These are phyloP conservation scores for Xylona heveae DNA, from an alignment of 495 filamentous ascomycete genomes.

Conservation along the genomic window DNA sequence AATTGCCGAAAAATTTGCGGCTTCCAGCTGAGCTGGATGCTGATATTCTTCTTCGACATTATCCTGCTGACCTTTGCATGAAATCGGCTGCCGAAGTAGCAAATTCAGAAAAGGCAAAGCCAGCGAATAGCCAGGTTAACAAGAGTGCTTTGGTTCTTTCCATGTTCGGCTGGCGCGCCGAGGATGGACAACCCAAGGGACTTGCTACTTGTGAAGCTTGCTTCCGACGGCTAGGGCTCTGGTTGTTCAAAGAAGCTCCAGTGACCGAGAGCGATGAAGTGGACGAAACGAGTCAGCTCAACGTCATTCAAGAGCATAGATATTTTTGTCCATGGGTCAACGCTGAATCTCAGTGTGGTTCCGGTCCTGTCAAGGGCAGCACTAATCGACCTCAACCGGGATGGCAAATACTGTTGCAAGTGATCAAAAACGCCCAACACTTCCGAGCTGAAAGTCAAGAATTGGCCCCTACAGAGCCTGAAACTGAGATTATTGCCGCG, in stretches of 20 bases:
- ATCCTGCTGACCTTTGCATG: too few relatives aligned
- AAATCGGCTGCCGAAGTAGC: too few relatives aligned
- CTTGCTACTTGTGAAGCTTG: slow-evolving; percentile 65
- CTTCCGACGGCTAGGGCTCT: slow-evolving; percentile 74
- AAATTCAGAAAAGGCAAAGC: too few relatives aligned
- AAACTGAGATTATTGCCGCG: slow-evolving; percentile 2
- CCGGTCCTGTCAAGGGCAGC: not conserved
- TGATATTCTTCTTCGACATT: too few relatives aligned
- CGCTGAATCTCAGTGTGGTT: slow-evolving; percentile 25
- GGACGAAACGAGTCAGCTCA: slow-evolving; percentile 38
- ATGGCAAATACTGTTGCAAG: slow-evolving; percentile 16
- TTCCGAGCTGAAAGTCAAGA: slow-evolving; percentile 5
- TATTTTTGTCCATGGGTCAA: slow-evolving; percentile 72
- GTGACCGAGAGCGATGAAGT: slow-evolving; percentile 27
- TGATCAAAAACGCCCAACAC: slow-evolving; percentile 23
- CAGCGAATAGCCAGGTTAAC: slow-evolving; percentile 24
- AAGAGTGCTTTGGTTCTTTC: slow-evolving; percentile 51
- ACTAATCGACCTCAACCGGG: not conserved
- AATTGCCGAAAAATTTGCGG: slow-evolving; percentile 3
- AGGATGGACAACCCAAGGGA: slow-evolving; percentile 40
- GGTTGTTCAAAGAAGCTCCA: slow-evolving; percentile 56
- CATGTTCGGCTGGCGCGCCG: slow-evolving; percentile 68
- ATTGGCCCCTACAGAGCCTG: not conserved
- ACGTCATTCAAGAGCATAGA: slow-evolving; percentile 46
- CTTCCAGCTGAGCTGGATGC: too few relatives aligned